Evolutionary conservation across 768 basidiomycete genomes (phyloP).

Genomic region (Xerocomus brunneocitrinus): DNA sequence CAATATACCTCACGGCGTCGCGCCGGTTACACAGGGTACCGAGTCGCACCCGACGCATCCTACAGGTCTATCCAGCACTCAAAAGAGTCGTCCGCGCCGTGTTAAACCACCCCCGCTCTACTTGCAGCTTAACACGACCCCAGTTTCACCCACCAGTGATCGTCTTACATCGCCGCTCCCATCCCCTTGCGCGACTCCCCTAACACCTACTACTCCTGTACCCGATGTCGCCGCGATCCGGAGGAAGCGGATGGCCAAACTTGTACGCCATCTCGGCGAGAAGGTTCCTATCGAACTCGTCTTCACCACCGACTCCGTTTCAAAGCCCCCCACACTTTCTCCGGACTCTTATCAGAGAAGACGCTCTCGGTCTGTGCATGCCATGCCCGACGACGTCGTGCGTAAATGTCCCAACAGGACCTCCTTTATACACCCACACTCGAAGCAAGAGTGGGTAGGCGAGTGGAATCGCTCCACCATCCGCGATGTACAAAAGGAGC

Average conservation of each 20-base stretch:
- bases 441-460: conserved; percentile 31
- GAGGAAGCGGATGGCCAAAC: conserved; percentile 53
- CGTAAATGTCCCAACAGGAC: background rate
- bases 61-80: conserved; percentile 18
- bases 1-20: conserved; percentile 2
- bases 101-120: conserved; percentile 19
- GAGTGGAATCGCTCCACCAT: conserved; percentile 41
- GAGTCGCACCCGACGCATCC: conserved; percentile 12
- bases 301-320: conserved; percentile 19
- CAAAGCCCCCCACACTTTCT: background rate
- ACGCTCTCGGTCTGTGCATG: conserved; percentile 17
- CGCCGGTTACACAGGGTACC: conserved; percentile 1
- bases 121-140: conserved; percentile 19
- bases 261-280: conserved; percentile 55
- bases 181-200: conserved; percentile 12
- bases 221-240: conserved; percentile 33
- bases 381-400: background rate
- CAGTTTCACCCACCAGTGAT: conserved; percentile 11
- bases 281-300: conserved; percentile 55
- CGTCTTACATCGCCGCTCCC: conserved; percentile 6
- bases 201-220: conserved; percentile 19
- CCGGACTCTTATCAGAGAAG: background rate
- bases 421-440: background rate
- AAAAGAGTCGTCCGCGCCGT: conserved; percentile 5
- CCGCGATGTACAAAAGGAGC: conserved; percentile 35